Conservation (phyloP, 192 early-diverging fungal species). For the Podila epicladia region DNA sequence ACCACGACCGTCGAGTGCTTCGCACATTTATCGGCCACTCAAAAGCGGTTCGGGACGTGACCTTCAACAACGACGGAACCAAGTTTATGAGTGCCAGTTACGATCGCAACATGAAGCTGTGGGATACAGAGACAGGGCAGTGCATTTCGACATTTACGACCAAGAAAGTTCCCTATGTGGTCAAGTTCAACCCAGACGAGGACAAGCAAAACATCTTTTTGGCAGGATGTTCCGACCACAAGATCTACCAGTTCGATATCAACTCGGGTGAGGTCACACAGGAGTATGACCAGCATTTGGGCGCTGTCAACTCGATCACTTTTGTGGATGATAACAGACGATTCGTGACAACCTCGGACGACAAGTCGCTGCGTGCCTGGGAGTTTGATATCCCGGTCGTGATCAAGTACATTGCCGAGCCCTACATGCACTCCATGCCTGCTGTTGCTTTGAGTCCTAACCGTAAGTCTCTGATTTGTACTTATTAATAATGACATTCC, state of each 20-base stretch:
- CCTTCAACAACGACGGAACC: conserved; percentile 87
- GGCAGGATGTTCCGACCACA: conserved; percentile 93
- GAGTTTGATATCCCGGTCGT: conserved; percentile 99
- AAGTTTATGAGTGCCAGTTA: conserved; percentile 90
- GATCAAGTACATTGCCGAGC: conserved; percentile 97
- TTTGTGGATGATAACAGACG: conserved; percentile 95
- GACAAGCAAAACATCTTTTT: conserved; percentile 91
- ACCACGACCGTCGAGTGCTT: conserved; percentile 85
- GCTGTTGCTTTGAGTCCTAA: conserved; percentile 89
- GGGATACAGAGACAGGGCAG: conserved; percentile 98
- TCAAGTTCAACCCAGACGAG: conserved; percentile 90
- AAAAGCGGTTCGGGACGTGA: conserved; percentile 93
- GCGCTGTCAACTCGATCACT: conserved; percentile 95
- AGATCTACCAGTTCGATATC: conserved; percentile 91
- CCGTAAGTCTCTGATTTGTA: conserved; percentile 62
- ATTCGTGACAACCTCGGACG: conserved; percentile 96
- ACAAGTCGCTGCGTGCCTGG: conserved; percentile 97
- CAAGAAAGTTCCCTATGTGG: conserved; percentile 86
- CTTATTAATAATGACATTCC: conserved; percentile 1
- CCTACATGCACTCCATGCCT: conserved; percentile 97
- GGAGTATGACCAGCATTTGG: conserved; percentile 98
- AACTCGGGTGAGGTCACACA: conserved; percentile 86
- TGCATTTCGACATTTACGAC: conserved; percentile 82
- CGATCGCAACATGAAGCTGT: conserved; percentile 93
- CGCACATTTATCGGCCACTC: conserved; percentile 92